These are phyloP conservation scores for Vanrija pseudolonga DNA, from an alignment of 1,284 basidiomycete genomes.

Conservation along the genomic window DNA sequence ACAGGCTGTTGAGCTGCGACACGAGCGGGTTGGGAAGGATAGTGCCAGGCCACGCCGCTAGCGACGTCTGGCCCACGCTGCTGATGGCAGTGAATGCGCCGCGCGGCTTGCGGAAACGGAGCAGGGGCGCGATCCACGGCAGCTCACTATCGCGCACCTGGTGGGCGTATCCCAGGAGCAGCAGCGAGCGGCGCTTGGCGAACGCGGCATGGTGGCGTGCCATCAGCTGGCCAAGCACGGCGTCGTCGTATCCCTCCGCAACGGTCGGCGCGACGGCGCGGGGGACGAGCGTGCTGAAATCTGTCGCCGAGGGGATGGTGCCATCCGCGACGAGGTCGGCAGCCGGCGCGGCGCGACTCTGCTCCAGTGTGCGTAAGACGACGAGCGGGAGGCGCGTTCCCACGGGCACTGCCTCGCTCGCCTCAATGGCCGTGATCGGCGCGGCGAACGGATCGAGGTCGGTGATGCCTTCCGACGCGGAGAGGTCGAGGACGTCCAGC, in stretches of 20 bases:
- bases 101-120: not conserved
- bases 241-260: not conserved
- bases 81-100: not conserved
- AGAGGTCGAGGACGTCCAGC: not conserved
- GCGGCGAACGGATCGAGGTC: not conserved
- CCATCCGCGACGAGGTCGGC: not conserved
- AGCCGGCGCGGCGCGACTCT: not conserved
- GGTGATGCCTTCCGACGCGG: not conserved
- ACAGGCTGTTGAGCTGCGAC: conserved; percentile 2
- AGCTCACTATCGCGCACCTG: conserved; percentile 10
- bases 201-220: conserved; percentile 6
- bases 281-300: not conserved
- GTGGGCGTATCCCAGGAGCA: conserved; percentile 6
- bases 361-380: not conserved
- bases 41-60: conserved; percentile 6
- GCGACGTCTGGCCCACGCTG: not conserved
- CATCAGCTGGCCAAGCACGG: conserved; percentile 1
- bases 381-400: not conserved
- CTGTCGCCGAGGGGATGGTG: not conserved
- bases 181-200: conserved; percentile 3
- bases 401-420: not conserved
- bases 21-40: conserved; percentile 8
- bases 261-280: not conserved
- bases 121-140: conserved; percentile 1
- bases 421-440: not conserved